These are phyloP conservation scores for Tilletia horrida DNA, from an alignment of 1,284 basidiomycete genomes.

Conservation along the genomic window DNA sequence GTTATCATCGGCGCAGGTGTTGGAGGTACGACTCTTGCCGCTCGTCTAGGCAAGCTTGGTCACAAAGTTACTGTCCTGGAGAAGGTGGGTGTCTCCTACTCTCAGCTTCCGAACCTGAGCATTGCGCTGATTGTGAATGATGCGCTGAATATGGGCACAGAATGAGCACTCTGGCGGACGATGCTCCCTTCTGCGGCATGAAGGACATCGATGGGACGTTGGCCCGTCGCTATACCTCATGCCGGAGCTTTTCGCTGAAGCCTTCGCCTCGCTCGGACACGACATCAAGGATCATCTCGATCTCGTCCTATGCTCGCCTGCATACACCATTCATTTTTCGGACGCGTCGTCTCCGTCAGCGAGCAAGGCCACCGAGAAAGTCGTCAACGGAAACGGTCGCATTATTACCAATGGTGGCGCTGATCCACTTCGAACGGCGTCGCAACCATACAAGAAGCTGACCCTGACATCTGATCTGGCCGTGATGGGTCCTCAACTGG, in stretches of 20 bases:
- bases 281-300: constrained; percentile 57
- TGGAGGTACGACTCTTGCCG: constrained; percentile 59
- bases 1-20: constrained; percentile 58
- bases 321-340: constrained; percentile 44
- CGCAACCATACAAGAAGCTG: constrained; percentile 43
- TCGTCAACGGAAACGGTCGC: not conserved
- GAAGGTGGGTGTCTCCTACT: constrained; percentile 34
- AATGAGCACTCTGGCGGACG: constrained; percentile 57
- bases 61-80: constrained; percentile 58
- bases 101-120: too few species aligned
- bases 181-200: constrained; percentile 59
- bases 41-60: constrained; percentile 58
- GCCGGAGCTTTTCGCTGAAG: constrained; percentile 59
- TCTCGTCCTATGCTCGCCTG: constrained; percentile 49
- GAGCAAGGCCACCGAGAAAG: constrained; percentile 16
- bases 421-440: constrained; percentile 14
- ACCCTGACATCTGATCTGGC: constrained; percentile 58
- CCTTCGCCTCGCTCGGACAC: constrained; percentile 59
- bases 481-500: constrained; percentile 58
- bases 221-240: constrained; percentile 60
- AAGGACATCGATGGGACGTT: constrained; percentile 58
- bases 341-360: not conserved
- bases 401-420: not conserved
- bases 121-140: not conserved
- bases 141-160: constrained; percentile 17